Base-by-base conservation (phyloP, 1,284 basidiomycete genomes). In the Sporisorium scitamineum region DNA sequence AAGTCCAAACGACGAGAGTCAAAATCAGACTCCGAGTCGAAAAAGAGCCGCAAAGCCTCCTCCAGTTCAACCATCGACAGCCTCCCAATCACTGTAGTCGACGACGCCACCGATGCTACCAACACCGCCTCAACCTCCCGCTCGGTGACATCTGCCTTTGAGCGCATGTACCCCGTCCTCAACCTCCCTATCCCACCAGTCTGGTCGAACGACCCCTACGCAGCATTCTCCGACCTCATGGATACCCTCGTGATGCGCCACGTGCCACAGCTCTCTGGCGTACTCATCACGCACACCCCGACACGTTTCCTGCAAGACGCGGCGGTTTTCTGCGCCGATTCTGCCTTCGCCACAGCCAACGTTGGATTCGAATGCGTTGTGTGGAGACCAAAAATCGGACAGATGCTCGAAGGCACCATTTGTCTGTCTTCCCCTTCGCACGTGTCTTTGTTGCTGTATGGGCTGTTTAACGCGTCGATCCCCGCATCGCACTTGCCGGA, bases 401-500 rank as follows among this genome's bases (percentile, higher is more conserved):
- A 93, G 89, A 90, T 90, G 82, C 89, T 97, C 27, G 94, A 90
- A 62, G 96, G 95, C 7, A 92, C 90, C 67, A 90, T 98, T 68
- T 95, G 91, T 70, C 88, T 98, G 24, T 95, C 91, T 66, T 97
- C 95, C 1, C 95, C 96, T 0, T 95, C 96, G 68, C 96, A 98
- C 82, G 89, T 99, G 60, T 94, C 95, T 0, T 88, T 99, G 13
- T 92, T 99, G 57, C 89, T 97, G 5, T 94, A 97, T 81, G 92
- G 92, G 61, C 96, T 94, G 8, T 99, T 99, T 89, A 99, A 99
- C 86, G 94, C 94, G 16, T 95, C 94, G 9, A 97, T 99, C 85
- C 94, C 95, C 0, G 90, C 93, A 60, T 90, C 93, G 81, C 96
- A 99, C 86, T 94, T 99, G 8, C 81, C 93, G 91, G 3, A 88